Base-by-base conservation (phyloP, 2,329 filamentous ascomycete genomes). In the Neofusicoccum laricinum region DNA sequence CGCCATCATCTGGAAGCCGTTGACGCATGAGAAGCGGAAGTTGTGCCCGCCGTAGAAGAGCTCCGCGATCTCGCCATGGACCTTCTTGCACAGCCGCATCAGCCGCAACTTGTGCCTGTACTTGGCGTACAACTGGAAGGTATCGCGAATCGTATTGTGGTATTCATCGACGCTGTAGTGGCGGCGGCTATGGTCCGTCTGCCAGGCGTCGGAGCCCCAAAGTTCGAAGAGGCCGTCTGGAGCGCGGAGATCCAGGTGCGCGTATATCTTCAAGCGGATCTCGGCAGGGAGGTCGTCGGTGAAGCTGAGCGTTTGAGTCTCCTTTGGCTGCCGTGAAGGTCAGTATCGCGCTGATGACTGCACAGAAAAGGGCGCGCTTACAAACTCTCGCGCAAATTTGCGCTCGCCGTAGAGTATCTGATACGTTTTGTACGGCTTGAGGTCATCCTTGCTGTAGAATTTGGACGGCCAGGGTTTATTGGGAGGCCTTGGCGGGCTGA, bases 241-340 rank as follows among this genome's bases (percentile, higher is more conserved):
- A 15, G 12, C 36, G 4, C 25, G 50, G 5, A 53, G 17, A 2
- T 12, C 1, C 2, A 61, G 14, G 11, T 34, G 6, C 15, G 34
- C 15, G 21, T 64, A 64, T 1, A 64, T 15, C 34, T 51, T 61
- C 17, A 64, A 32, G n/a, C 63, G 63, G 21, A 64, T n/a, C 25
- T 65, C 55, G 3, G 55, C 30, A 2, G 63, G 63, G 4, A 65
- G 38, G 46, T 62, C 36, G 8, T 50, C 36, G 2, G 48, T 62
- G 59, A 53, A 62, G 21, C 59, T 51, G 4, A 62, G 25, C 2
- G 46, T 62, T n/a, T 62, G 59, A 43, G 32, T 43, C 45, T 61
- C 15, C 36, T 43, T 10, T 15, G 51, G 49, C 19, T 43, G 21
- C 34, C 4, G 43, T 14, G 36, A 8, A 19, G 6, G n/a, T 17